Base-by-base conservation (phyloP, 345 rosid species). In the Arabis alpina region DNA sequence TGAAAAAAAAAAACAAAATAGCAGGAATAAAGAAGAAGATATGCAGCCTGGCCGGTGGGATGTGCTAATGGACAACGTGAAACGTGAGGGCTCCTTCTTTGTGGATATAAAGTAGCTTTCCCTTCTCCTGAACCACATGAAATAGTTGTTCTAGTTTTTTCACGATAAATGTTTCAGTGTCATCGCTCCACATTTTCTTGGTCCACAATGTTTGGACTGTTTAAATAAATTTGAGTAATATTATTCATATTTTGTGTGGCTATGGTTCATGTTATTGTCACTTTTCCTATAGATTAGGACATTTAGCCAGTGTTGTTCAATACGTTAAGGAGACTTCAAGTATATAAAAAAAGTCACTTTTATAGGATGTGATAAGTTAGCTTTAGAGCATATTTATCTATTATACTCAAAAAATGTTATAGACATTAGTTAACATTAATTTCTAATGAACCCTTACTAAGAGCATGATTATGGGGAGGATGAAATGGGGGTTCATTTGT, bases 131-230 rank as follows among this genome's bases (percentile, higher is more conserved):
- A 32, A 5, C 36, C 45, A 55, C 54, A 67, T 54, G 43, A 41
- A 23, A 30, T 50, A 24, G 39, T 39, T 51, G 59, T 51, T 14
- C 69, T 36, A 36, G 6, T 27, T 59, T 39, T 42, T 66, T 16
- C 23, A 54, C 45, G 45, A 54, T 27, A 47, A 24, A 37, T 68
- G 47, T 68, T 50, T 64, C 13, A 37, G 12, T 48, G 23, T 49
- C 8, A 2, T 58, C 15, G 10, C 16, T 39, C 45, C 48, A 23
- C 11, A 58, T 58, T 28, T 51, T 50, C 24, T 54, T 32, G 54
- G 72, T 54, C 71, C 32, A 9, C 8, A 67, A 43, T 66, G 16
- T 54, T 42, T 54, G 52, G 32, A 53, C 30, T 54, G 27, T 54
- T 8, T 25, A 19, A 1, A 30, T 44, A 44, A 61, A 61, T 2